Conservation (phyloP, 2,329 filamentous ascomycete genomes). For the Parastagonospora nodorum region DNA sequence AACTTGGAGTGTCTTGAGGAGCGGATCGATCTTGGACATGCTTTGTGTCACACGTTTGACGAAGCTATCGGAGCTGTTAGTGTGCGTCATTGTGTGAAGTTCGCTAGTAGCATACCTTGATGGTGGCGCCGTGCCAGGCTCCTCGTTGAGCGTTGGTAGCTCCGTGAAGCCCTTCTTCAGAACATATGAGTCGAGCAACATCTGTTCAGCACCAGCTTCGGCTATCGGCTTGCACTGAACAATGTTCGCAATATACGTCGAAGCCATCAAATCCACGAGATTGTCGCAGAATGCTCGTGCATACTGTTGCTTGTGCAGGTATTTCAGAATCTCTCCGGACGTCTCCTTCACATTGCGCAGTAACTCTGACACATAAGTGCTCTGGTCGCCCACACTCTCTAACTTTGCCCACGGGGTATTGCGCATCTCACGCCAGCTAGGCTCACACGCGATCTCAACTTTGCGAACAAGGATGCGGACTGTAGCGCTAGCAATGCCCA, state of each 20-base stretch:
- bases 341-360: constrained; percentile 73
- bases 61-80: constrained; percentile 62
- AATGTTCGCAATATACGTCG: constrained; percentile 79
- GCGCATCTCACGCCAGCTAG: constrained; percentile 94
- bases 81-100: background rate
- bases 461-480: constrained; percentile 82
- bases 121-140: constrained; percentile 63
- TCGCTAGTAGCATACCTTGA: constrained; percentile 45
- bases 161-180: constrained; percentile 78
- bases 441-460: constrained; percentile 81
- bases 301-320: constrained; percentile 90
- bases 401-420: constrained; percentile 95
- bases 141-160: constrained; percentile 66
- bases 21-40: constrained; percentile 85
- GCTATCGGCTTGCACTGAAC: constrained; percentile 89
- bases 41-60: constrained; percentile 83
- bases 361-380: constrained; percentile 85
- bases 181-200: constrained; percentile 94
- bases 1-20: constrained; percentile 96
- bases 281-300: constrained; percentile 94
- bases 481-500: constrained; percentile 89
- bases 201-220: constrained; percentile 95
- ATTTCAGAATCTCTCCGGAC: constrained; percentile 73
- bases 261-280: constrained; percentile 84
- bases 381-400: constrained; percentile 91